phyloP scores from a whole-genome alignment of 192 early-diverging fungal genomes.

The Podila horticola region DNA sequence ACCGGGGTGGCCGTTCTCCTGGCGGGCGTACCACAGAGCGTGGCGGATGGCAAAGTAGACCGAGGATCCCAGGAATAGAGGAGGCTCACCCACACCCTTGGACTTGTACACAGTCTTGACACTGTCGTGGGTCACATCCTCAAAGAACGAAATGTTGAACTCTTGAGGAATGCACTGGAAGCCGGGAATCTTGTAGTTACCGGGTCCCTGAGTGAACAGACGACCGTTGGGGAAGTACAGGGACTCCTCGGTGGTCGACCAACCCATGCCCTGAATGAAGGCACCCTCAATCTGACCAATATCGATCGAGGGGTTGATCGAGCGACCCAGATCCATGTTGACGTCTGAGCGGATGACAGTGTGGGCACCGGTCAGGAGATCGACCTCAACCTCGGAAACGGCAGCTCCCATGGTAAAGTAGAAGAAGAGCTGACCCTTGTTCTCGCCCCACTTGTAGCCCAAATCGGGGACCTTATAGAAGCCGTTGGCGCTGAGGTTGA shows the following conservation, averaged over 20 bases:
- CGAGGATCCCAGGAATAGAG: conserved; percentile 82
- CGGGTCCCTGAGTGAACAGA: conserved; percentile 85
- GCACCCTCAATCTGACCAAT: conserved; percentile 93
- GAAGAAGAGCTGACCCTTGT: conserved; percentile 75
- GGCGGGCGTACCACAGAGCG: conserved; percentile 78
- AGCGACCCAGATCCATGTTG: conserved; percentile 86
- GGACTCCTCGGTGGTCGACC: conserved; percentile 87
- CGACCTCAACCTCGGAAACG: conserved; percentile 86
- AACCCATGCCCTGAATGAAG: conserved; percentile 86
- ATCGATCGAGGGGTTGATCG: conserved; percentile 89
- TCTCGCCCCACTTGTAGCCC: conserved; percentile 76
- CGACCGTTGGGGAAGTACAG: conserved; percentile 79
- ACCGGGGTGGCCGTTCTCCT: conserved; percentile 56
- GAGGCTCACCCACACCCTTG: conserved; percentile 91
- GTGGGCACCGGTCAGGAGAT: conserved; percentile 85
- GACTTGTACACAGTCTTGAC: conserved; percentile 82
- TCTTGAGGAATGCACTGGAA: conserved; percentile 82
- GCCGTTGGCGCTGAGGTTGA: conserved; percentile 84
- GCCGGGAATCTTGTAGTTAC: conserved; percentile 89
- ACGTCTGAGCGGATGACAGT: conserved; percentile 78
- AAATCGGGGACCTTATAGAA: conserved; percentile 88
- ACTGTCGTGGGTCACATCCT: conserved; percentile 59
- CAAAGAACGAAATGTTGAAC: conserved; percentile 76
- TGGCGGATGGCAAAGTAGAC: conserved; percentile 85
- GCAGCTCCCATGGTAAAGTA: conserved; percentile 91